Evolutionary conservation across 148 eudicot genomes (phyloP).

Genomic region (Cornus kousa): DNA sequence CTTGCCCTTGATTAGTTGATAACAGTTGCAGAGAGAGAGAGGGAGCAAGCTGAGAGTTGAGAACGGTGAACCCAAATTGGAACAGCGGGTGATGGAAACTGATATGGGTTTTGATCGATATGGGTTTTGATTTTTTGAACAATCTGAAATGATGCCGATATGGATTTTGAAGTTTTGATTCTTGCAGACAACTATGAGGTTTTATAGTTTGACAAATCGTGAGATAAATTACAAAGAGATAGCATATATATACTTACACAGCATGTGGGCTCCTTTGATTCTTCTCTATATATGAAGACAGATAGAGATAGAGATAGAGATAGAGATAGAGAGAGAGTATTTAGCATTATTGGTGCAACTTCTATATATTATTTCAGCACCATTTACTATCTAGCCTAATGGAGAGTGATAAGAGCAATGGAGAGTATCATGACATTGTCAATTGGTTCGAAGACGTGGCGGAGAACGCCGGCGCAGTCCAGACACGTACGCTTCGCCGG

Average conservation of each 20-base stretch:
- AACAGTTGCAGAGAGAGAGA: too few species aligned
- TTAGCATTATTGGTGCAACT: background rate
- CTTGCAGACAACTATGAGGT: too few species aligned
- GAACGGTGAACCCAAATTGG: too few species aligned
- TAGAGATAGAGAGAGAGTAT: background rate
- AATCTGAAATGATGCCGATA: too few species aligned
- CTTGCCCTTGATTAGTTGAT: too few species aligned
- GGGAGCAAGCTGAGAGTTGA: too few species aligned
- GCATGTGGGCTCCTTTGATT: background rate
- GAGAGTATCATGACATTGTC: slow-evolving; percentile 16
- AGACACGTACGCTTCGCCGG: slow-evolving; percentile 43
- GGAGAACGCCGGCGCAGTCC: slow-evolving; percentile 36
- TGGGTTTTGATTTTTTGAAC: too few species aligned
- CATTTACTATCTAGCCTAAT: background rate
- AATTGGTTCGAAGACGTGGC: slow-evolving; percentile 56
- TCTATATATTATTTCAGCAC: background rate
- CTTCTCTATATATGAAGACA: background rate
- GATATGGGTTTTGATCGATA: too few species aligned
- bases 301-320: background rate
- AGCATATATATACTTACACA: background rate
- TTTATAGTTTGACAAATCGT: background rate
- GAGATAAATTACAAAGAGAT: background rate
- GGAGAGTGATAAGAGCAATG: slow-evolving; percentile 11
- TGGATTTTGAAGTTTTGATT: too few species aligned
- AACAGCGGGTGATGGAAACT: too few species aligned